Evolutionary conservation across 2,329 filamentous ascomycete genomes (phyloP).

Genomic region (Xylariaceae sp.): DNA sequence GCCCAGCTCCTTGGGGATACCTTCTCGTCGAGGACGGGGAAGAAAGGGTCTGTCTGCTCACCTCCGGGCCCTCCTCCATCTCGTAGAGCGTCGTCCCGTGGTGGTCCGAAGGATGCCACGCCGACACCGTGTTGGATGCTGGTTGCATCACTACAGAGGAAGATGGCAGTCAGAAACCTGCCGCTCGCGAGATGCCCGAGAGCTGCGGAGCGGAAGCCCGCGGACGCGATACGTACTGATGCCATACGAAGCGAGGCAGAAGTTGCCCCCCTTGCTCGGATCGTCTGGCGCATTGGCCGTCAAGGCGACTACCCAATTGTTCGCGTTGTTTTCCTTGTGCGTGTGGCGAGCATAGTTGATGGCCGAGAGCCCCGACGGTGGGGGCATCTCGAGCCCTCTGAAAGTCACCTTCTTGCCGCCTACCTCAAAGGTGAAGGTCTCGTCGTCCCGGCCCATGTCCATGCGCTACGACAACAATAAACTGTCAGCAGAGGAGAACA

Average conservation of each 20-base stretch:
- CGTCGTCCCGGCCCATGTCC: conserved; percentile 11
- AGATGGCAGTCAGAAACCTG: not conserved
- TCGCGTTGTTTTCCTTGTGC: conserved; percentile 12
- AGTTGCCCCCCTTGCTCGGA: conserved; percentile 11
- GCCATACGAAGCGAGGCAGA: conserved; percentile 16
- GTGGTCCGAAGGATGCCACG: conserved; percentile 11
- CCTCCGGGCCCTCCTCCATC: conserved; percentile 9
- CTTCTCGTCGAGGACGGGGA: too few species aligned
- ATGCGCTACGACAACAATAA: conserved; percentile 8
- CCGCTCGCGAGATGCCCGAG: too few species aligned
- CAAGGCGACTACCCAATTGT: conserved; percentile 12
- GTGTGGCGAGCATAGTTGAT: conserved; percentile 14
- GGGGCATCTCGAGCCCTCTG: conserved; percentile 9
- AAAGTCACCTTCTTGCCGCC: conserved; percentile 9
- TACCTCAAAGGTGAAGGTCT: conserved; percentile 11
- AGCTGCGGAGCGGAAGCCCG: too few species aligned
- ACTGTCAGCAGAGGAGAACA: not conserved
- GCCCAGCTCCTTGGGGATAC: too few species aligned
- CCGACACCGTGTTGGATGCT: conserved; percentile 12
- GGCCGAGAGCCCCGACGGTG: conserved; percentile 9
- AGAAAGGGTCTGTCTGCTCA: too few species aligned
- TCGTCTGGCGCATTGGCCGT: conserved; percentile 8
- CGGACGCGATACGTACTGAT: conserved; percentile 7
- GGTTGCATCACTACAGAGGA: conserved; percentile 8
- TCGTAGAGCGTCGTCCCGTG: conserved; percentile 16